Conservation (phyloP, 345 rosid genomes). For the Syzygium aromaticum region DNA sequence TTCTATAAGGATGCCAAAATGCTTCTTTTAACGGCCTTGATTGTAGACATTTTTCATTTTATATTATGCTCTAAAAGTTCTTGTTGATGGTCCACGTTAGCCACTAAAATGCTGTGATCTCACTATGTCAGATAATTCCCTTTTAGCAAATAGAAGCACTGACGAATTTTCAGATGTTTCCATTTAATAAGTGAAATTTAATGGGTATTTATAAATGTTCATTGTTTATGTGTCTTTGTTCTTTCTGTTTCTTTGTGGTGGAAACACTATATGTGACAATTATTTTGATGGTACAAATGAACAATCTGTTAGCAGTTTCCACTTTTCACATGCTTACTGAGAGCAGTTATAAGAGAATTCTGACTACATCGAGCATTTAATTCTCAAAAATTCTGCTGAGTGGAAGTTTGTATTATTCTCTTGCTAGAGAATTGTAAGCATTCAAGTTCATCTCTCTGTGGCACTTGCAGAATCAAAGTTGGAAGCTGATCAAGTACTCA, state of each 20-base stretch:
- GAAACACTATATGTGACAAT: background rate
- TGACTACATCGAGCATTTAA: background rate
- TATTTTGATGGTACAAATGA: background rate
- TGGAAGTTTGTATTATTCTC: background rate
- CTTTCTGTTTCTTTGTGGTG: background rate
- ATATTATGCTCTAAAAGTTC: background rate
- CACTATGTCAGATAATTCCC: background rate
- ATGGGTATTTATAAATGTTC: background rate
- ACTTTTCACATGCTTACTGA: background rate
- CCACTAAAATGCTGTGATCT: background rate
- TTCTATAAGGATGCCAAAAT: background rate
- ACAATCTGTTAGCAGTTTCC: background rate
- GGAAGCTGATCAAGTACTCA: constrained; percentile 51
- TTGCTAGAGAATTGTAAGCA: constrained; percentile 1
- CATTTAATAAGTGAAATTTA: background rate
- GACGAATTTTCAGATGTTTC: background rate
- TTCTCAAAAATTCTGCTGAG: background rate
- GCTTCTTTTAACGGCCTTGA: constrained; percentile 2
- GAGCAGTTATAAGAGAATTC: background rate
- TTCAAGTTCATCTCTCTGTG: constrained; percentile 8
- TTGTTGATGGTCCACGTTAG: background rate
- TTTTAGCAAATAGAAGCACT: background rate
- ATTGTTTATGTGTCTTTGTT: background rate
- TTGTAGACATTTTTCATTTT: background rate
- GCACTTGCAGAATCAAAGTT: constrained; percentile 44